Evolutionary conservation across 2,329 filamentous ascomycete genomes (phyloP).

Genomic region (Aspergillus terreus): DNA sequence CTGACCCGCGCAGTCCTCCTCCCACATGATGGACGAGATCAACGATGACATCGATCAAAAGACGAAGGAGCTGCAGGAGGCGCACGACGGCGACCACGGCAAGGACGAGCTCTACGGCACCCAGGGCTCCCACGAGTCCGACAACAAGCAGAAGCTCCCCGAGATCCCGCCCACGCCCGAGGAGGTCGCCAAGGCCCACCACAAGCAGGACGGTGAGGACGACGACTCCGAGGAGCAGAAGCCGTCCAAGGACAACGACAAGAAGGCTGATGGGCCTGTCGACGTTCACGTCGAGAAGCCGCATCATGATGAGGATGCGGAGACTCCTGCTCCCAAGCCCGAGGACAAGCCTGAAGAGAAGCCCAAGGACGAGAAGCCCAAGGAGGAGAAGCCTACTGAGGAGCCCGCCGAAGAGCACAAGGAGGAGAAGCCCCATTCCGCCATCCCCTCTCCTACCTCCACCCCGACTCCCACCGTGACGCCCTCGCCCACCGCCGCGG

Average conservation of each 20-base stretch:
- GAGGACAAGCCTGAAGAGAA: not conserved
- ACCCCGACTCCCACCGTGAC: not conserved
- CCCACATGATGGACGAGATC: constrained; percentile 15
- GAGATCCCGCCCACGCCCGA: not conserved
- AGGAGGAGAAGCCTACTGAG: not conserved
- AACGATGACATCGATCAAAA: not conserved
- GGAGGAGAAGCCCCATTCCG: not conserved
- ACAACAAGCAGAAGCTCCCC: not conserved
- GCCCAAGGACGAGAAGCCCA: not conserved
- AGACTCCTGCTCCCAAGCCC: not conserved
- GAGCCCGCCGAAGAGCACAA: not conserved
- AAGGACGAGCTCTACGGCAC: too few relatives aligned
- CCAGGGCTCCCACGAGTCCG: too few relatives aligned
- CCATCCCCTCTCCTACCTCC: not conserved
- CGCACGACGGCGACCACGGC: too few relatives aligned
- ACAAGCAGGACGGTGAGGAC: not conserved
- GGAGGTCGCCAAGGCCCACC: not conserved
- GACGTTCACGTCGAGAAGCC: too few relatives aligned
- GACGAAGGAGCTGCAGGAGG: too few relatives aligned
- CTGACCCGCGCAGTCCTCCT: constrained; percentile 9
- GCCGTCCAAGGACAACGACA: not conserved
- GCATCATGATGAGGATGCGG: too few relatives aligned
- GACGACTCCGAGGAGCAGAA: not conserved
- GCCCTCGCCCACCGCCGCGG: not conserved
- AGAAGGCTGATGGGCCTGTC: too few relatives aligned